Base-by-base conservation (phyloP, 192 early-diverging fungal species). In the Bifiguratus adelaidae region DNA sequence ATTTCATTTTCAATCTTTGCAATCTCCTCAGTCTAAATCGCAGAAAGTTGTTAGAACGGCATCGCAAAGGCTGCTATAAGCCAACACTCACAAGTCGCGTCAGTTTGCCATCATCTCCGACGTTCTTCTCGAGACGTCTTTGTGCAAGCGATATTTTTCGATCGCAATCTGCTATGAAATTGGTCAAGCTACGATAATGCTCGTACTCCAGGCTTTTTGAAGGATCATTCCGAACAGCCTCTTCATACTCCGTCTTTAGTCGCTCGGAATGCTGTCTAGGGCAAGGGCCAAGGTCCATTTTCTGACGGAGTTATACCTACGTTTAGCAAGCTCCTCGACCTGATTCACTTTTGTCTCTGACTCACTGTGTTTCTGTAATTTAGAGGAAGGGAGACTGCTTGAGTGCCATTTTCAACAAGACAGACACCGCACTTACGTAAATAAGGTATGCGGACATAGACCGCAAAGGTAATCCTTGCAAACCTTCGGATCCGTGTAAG, bases 241-340 rank as follows among this genome's bases (percentile, higher is more conserved):
- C 44, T 41, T 73, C 68, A 52, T 74, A 74, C 29, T 74, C 71
- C 7, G 48, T 46, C 50, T 76, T 59, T 27, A 74, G 52, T 44
- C 68, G 63, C 34, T 67, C 66, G 3, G 66, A 60, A 48, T 74
- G 71, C 3, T 49, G 32, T 55, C 68, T 73, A 5, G 59, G 48
- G 36, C 71, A 74, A 3, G 68, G 37, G 9, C 71, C 71, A 26
- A 74, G 67, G 47, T 72, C 70, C 61, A 69, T 64, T 61, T 72
- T 72, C 63, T 66, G 30, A 16, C 11, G 23, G 9, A 32, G 12
- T 30, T 52, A 24, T 44, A 19, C 25, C 15, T 0, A 33, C 12
- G 9, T 9, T 33, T 29, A 60, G 12, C n/a, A 25, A 44, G 28
- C 5, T 29, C 11, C 16, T 12, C 12, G 7, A 9, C n/a, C 9